A percentile compares a stretch with the other conserved stretches of the same genome.
phyloP scores from a whole-genome alignment of 1,284 basidiomycete species.

The Rhodotorula sp. region DNA sequence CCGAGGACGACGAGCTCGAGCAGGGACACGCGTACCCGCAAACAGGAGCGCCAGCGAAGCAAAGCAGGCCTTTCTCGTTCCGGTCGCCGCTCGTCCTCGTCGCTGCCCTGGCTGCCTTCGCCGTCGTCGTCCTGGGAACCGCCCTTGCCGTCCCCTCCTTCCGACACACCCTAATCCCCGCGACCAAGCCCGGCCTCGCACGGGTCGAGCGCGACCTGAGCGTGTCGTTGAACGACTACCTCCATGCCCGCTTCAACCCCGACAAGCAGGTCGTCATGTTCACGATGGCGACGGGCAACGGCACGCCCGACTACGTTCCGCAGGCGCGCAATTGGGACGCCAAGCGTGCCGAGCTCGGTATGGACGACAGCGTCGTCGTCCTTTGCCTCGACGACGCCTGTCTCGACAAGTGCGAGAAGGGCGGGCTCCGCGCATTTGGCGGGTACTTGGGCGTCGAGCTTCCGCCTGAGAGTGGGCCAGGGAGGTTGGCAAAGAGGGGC shows the following conservation, averaged over 20 bases:
- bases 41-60: neutral
- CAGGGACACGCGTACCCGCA: neutral
- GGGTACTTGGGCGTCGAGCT: neutral
- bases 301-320: slow-evolving; percentile 6
- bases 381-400: slow-evolving; percentile 12
- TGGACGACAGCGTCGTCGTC: slow-evolving; percentile 13
- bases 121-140: neutral
- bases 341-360: slow-evolving; percentile 16
- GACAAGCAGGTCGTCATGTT: slow-evolving; percentile 1
- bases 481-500: neutral
- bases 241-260: slow-evolving; percentile 2
- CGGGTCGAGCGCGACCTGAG: slow-evolving; percentile 8
- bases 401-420: slow-evolving; percentile 9
- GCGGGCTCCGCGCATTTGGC: slow-evolving; percentile 4
- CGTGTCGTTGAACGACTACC: slow-evolving; percentile 8
- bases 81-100: neutral
- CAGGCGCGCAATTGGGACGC: slow-evolving; percentile 18
- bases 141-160: neutral
- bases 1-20: neutral
- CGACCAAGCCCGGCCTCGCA: neutral
- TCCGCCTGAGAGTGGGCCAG: neutral
- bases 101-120: neutral
- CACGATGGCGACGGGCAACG: slow-evolving; percentile 12
- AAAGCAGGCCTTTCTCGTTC: neutral
- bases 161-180: neutral